A percentile compares a stretch with the other conserved stretches of the same genome.
phyloP scores from a whole-genome alignment of 2,329 filamentous ascomycete species.

The Paramyrothecium roridum region DNA sequence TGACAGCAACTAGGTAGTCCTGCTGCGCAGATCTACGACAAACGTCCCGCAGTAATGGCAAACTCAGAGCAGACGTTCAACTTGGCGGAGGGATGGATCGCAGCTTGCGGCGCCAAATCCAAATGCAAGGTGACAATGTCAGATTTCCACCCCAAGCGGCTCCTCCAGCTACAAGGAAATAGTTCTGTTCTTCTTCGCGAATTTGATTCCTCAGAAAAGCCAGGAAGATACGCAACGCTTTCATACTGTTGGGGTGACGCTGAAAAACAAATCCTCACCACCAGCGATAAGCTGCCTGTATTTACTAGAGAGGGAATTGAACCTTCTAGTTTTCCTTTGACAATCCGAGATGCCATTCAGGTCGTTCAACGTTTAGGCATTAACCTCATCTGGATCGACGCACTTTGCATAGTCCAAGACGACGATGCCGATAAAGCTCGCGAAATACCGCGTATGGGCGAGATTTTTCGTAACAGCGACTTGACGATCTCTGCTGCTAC shows the following conservation, averaged over 20 bases:
- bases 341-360: neutral
- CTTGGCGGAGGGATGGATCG: neutral
- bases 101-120: neutral
- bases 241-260: neutral
- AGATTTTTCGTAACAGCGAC: neutral
- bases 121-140: neutral
- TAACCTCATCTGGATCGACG: neutral
- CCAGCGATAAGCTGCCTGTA: neutral
- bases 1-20: neutral
- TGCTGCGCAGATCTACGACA: neutral
- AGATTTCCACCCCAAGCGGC: neutral
- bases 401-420: neutral
- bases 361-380: neutral
- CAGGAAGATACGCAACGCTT: neutral
- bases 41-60: neutral
- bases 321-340: neutral
- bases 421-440: neutral
- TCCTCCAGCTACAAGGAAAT: neutral
- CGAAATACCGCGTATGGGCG: neutral
- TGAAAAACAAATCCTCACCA: neutral
- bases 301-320: neutral
- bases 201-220: neutral
- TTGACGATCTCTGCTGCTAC: neutral
- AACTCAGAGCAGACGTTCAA: neutral
- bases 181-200: neutral